Evolutionary conservation across 2,329 filamentous ascomycete species (phyloP).

Genomic region (Simplicillium sp.): DNA sequence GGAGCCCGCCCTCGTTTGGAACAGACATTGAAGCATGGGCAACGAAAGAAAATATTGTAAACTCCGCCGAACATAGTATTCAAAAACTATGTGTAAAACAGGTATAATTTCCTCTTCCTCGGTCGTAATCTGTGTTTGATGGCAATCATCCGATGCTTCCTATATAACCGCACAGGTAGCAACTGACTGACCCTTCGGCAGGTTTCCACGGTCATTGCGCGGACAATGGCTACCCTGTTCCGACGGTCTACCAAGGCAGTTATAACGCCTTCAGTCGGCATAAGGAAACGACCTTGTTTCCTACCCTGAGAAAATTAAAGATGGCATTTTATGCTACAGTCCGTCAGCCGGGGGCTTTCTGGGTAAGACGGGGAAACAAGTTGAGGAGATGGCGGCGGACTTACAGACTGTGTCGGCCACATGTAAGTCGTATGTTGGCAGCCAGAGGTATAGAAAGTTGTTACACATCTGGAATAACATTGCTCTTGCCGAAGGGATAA

Average conservation of each 20-base stretch:
- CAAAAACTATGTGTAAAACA: conserved; percentile 4
- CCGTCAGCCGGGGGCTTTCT: conserved; percentile 10
- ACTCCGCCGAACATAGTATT: conserved; percentile 8
- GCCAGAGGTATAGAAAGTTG: conserved; percentile 4
- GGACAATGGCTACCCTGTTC: conserved; percentile 4
- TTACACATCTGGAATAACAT: conserved; percentile 7
- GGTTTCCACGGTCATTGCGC: no score
- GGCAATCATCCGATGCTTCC: conserved; percentile 9
- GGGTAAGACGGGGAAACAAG: conserved; percentile 8
- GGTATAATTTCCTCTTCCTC: conserved; percentile 2
- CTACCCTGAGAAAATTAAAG: conserved; percentile 6
- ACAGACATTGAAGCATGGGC: conserved; percentile 5
- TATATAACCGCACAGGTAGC: no score
- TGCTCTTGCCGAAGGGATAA: conserved; percentile 7
- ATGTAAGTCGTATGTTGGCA: conserved; percentile 7
- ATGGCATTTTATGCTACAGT: conserved; percentile 10
- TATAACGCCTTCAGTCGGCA: conserved; percentile 7
- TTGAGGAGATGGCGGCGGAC: conserved; percentile 2
- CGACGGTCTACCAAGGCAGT: conserved; percentile 8
- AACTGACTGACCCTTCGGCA: no score
- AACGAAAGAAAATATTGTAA: conserved; percentile 5
- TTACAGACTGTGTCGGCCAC: conserved; percentile 4
- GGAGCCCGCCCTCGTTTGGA: conserved; percentile 9
- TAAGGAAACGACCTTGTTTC: conserved; percentile 7
- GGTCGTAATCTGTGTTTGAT: neutral